Conservation (phyloP, 148 eudicot species). For the Heliosperma pusillum region DNA sequence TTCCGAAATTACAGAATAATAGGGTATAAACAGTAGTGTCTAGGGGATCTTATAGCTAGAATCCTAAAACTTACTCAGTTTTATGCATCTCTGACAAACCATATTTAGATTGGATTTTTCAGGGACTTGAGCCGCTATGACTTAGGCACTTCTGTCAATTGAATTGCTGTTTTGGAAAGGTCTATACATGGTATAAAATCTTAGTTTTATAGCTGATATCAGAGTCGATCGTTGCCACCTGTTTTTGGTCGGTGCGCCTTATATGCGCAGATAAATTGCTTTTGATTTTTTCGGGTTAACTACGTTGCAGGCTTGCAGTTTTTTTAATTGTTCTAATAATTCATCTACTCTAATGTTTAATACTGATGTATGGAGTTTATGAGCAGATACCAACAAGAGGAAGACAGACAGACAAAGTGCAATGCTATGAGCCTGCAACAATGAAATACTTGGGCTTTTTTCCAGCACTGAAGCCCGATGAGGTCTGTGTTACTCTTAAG, state of each 20-base stretch:
- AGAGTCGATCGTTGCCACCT: not conserved
- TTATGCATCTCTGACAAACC: not conserved
- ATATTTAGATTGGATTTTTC: not conserved
- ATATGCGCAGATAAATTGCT: not conserved
- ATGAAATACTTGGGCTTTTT: slow-evolving; percentile 95
- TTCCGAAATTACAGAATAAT: not conserved
- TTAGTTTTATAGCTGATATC: not conserved
- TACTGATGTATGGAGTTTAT: slow-evolving; percentile 9
- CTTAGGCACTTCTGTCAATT: not conserved
- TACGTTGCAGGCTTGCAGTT: not conserved
- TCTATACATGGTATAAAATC: not conserved
- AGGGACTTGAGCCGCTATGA: not conserved
- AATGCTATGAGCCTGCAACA: slow-evolving; percentile 98
- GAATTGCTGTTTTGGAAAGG: not conserved
- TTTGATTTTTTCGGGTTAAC: not conserved
- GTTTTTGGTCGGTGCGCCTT: not conserved
- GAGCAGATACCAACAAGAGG: slow-evolving; percentile 84
- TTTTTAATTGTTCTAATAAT: not conserved
- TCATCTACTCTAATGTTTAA: not conserved
- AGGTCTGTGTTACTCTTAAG: slow-evolving; percentile 41
- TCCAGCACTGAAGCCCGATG: slow-evolving; percentile 77
- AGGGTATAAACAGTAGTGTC: not conserved
- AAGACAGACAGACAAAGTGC: slow-evolving; percentile 89
- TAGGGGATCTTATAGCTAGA: too few species aligned
- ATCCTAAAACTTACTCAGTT: too few species aligned